Evolutionary conservation across 768 basidiomycete species (phyloP).

Genomic region (Leccinum fibrillosum): DNA sequence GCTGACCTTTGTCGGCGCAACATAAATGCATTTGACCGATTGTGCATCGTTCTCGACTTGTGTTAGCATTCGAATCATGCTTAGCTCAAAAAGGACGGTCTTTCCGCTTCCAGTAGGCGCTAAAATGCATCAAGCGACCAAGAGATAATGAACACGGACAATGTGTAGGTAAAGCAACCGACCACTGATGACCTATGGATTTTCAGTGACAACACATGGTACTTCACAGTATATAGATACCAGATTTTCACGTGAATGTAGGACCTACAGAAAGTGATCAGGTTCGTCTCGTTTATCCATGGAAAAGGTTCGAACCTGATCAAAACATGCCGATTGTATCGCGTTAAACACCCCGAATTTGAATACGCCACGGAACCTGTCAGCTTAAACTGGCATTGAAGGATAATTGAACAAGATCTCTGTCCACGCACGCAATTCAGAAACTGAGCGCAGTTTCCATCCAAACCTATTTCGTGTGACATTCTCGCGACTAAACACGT

Average conservation of each 20-base stretch:
- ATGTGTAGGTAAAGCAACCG: conserved; percentile 11
- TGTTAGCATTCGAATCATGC: conserved; percentile 72
- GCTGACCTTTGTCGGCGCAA: conserved; percentile 85
- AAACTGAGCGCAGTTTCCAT: conserved; percentile 62
- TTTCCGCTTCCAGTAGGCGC: conserved; percentile 97
- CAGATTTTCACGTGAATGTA: conserved; percentile 59
- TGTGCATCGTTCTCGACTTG: conserved; percentile 34
- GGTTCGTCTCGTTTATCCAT: neutral
- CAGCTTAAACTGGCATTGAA: conserved; percentile 49
- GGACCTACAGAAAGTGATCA: conserved; percentile 42
- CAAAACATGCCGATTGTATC: conserved; percentile 82
- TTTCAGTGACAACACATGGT: conserved; percentile 9
- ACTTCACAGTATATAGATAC: conserved; percentile 33
- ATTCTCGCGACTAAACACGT: neutral
- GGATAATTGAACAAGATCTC: neutral
- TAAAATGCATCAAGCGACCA: conserved; percentile 27
- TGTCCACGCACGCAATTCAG: conserved; percentile 57
- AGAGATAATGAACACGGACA: neutral
- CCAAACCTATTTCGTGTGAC: conserved; percentile 41
- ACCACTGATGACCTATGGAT: conserved; percentile 69
- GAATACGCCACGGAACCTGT: conserved; percentile 77
- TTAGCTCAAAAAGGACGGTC: conserved; percentile 91
- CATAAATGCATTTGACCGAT: conserved; percentile 76
- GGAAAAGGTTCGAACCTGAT: conserved; percentile 45
- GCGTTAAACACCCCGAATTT: conserved; percentile 91